Evolutionary conservation across 1,139 yeast genomes (phyloP).

Genomic region (Scheffersomyces insectosa): DNA sequence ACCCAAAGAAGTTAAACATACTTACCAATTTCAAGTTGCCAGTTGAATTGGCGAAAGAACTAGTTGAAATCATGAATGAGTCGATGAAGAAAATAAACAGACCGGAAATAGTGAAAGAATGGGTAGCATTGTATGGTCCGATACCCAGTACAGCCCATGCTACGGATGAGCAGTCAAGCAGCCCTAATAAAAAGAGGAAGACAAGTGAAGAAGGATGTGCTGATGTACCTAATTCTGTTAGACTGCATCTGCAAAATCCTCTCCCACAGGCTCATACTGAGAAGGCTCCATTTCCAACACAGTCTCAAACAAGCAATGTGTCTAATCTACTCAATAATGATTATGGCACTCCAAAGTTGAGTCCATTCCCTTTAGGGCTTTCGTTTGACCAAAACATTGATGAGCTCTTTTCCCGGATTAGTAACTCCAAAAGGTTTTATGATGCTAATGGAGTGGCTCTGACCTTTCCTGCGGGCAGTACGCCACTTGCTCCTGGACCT

Average conservation of each 20-base stretch:
- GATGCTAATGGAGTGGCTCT: too few relatives aligned
- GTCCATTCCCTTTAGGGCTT: background rate
- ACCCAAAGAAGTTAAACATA: background rate
- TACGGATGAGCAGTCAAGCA: too few relatives aligned
- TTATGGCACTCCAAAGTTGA: background rate
- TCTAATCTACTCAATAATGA: background rate
- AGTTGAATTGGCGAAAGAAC: conserved; percentile 3
- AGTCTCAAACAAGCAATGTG: background rate
- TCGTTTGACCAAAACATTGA: background rate
- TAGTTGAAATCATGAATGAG: conserved; percentile 1
- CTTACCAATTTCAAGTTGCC: conserved; percentile 6
- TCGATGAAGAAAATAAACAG: background rate
- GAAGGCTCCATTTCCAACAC: background rate
- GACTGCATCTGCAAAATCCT: background rate
- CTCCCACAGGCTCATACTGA: background rate
- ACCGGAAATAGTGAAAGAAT: background rate
- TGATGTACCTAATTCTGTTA: background rate
- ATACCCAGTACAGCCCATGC: background rate
- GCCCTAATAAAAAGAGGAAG: too few relatives aligned
- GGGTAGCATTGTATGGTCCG: background rate
- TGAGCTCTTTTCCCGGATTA: background rate
- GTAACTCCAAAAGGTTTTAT: too few relatives aligned
- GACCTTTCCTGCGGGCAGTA: too few relatives aligned
- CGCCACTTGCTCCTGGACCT: too few relatives aligned
- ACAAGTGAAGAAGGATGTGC: background rate